Evolutionary conservation across 73 alveolate genomes (phyloP), one percentile per base, ranked within the genome.

Genomic region (Diophrys appendiculata): DNA sequence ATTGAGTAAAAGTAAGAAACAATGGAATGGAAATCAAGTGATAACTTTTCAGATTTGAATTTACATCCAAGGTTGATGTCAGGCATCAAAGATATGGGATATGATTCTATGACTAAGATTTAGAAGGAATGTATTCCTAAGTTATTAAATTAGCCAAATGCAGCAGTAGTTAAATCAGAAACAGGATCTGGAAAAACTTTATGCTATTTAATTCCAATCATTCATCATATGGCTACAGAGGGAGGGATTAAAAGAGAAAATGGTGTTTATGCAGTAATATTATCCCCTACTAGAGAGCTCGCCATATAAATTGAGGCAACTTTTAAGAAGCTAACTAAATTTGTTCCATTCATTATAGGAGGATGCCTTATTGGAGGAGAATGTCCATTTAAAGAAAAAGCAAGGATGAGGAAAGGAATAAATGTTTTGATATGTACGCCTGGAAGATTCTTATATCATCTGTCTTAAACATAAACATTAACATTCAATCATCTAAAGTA

Each of bases 101-200:
- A 83, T 73, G 86, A 69, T 35, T 73, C 78, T 71, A 85, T 96
- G 96, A 96, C 99, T 33, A 94, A 94, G 77, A 93, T 96, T n/a
- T 92, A 96, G 84, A 90, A 96, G 88, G 78, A 85, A 77, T 88
- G 96, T 68, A 94, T 96, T 30, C 99, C 99, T 23, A 88, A 82
- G 25, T 79, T 96, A 25, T 88, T 94, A 35, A 88, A 79, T 67
- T 84, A n/a, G n/a, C n/a, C 87, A 68, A 85, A 84, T 73, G 89
- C 92, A 70, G 95, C 89, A 1, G 91, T 93, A 14, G 86, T 96
- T 29, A 96, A 96, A 83, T 88, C 98, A 30, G 99, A 96, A 88
- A 96, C 99, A 27, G 99, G 98, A 0, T 90, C 97, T 68, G 98
- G 99, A 23, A 96, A 96, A 77, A 96, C 99, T 26, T 89, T 96